Evolutionary conservation across 495 filamentous ascomycete species (phyloP).

Genomic region (Usnea hakonensis): DNA sequence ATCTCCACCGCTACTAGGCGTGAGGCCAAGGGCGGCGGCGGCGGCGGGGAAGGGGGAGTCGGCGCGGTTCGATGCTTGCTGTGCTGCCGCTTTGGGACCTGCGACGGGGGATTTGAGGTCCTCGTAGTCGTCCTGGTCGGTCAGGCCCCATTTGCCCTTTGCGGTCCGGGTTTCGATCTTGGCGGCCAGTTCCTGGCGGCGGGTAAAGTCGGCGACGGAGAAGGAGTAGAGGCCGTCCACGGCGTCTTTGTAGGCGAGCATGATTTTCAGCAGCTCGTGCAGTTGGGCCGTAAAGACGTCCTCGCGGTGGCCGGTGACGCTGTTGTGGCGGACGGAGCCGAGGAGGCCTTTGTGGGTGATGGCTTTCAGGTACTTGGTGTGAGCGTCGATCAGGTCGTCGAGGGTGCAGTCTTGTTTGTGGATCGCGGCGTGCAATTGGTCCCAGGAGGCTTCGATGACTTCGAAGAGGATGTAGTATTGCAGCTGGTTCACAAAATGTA

Average conservation of each 20-base stretch:
- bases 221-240: conserved; percentile 94
- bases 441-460: conserved; percentile 94
- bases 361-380: conserved; percentile 79
- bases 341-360: conserved; percentile 97
- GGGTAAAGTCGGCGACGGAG: conserved; percentile 86
- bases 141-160: conserved; percentile 52
- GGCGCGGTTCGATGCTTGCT: conserved; percentile 18
- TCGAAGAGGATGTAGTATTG: conserved; percentile 98
- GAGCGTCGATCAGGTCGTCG: conserved; percentile 89
- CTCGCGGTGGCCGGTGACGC: conserved; percentile 44
- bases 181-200: conserved; percentile 74
- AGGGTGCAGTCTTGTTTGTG: conserved; percentile 77
- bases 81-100: background rate
- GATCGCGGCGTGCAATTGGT: conserved; percentile 71
- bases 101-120: conserved; percentile 21
- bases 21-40: conserved; percentile 29
- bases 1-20: conserved; percentile 22
- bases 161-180: conserved; percentile 58
- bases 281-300: conserved; percentile 86
- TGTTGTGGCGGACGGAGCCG: conserved; percentile 49
- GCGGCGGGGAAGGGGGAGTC: conserved; percentile 31
- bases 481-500: conserved; percentile 93
- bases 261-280: conserved; percentile 83
- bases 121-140: conserved; percentile 39
- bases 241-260: conserved; percentile 88